Evolutionary conservation across 768 basidiomycete genomes (phyloP).

Genomic region (Hygrocybe punicea): DNA sequence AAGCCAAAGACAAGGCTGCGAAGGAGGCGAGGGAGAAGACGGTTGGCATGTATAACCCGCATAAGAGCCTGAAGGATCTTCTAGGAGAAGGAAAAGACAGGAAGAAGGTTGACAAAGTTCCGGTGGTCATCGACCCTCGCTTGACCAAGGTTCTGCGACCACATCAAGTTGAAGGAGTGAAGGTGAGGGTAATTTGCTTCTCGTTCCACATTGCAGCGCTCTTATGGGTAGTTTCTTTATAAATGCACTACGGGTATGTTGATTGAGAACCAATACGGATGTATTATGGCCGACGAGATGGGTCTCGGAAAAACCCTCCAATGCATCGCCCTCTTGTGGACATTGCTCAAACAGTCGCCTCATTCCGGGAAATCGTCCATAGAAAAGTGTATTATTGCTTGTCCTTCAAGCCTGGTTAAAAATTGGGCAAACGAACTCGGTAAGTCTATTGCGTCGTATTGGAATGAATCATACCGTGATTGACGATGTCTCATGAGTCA

Average conservation of each 20-base stretch:
- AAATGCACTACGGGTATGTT: conserved; percentile 92
- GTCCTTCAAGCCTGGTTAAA: conserved; percentile 93
- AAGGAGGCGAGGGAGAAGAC: conserved; percentile 67
- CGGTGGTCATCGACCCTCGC: conserved; percentile 93
- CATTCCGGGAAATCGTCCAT: conserved; percentile 81
- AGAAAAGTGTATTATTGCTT: conserved; percentile 96
- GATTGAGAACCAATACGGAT: conserved; percentile 85
- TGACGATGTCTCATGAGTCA: conserved; percentile 50
- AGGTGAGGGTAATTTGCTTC: conserved; percentile 47
- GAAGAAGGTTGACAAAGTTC: conserved; percentile 69
- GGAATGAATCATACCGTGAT: background rate
- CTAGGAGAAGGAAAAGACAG: conserved; percentile 72
- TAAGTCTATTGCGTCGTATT: conserved; percentile 30
- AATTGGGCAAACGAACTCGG: conserved; percentile 99
- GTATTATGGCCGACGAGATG: conserved; percentile 99
- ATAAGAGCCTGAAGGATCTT: conserved; percentile 82
- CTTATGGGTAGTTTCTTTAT: conserved; percentile 75
- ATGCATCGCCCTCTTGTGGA: conserved; percentile 95
- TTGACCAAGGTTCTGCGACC: conserved; percentile 86
- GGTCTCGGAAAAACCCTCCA: conserved; percentile 96
- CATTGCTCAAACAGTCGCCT: conserved; percentile 91
- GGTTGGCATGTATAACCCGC: conserved; percentile 79
- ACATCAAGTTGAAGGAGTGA: conserved; percentile 98
- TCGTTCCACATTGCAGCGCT: conserved; percentile 3
- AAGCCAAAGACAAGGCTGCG: conserved; percentile 58